These are phyloP conservation scores for Pseudovirgaria hyperparasitica DNA, from an alignment of 2,329 filamentous ascomycete species.

Conservation along the genomic window DNA sequence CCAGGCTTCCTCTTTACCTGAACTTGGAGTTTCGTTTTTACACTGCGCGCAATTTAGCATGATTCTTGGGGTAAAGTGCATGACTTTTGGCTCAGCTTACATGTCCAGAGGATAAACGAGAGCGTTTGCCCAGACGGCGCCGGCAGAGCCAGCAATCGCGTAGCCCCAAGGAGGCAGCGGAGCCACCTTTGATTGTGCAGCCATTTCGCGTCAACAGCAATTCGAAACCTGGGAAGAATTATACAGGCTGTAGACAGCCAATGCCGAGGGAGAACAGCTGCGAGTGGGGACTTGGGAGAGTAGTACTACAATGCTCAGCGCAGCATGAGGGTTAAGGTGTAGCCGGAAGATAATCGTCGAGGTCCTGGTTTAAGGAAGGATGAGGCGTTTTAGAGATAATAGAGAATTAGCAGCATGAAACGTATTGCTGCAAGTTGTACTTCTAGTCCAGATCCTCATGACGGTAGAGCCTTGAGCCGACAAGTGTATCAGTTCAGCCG, in stretches of 20 bases:
- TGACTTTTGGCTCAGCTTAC: conserved; percentile 47
- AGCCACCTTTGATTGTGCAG: conserved; percentile 49
- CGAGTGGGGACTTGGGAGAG: conserved; percentile 2
- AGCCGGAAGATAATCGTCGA: too few species aligned
- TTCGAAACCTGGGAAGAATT: neutral
- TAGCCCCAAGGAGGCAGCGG: conserved; percentile 82
- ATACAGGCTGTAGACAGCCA: neutral
- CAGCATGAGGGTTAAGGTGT: neutral
- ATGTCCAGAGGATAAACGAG: conserved; percentile 94
- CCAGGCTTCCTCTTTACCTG: conserved; percentile 56
- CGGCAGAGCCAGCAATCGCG: conserved; percentile 82
- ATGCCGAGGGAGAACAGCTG: neutral
- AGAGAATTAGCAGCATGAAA: too few species aligned
- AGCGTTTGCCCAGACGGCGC: conserved; percentile 88
- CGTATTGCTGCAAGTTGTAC: too few species aligned
- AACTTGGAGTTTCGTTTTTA: conserved; percentile 93
- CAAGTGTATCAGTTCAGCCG: too few species aligned
- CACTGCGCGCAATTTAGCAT: conserved; percentile 38
- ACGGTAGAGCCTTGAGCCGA: too few species aligned
- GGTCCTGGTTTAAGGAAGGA: too few species aligned
- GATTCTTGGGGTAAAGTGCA: too few species aligned
- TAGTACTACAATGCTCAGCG: conserved; percentile 1
- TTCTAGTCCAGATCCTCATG: too few species aligned
- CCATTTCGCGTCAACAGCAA: conserved; percentile 26
- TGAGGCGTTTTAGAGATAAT: too few species aligned